phyloP scores from a whole-genome alignment of 2,329 filamentous ascomycete genomes.

The Phialemonium atrogriseum region DNA sequence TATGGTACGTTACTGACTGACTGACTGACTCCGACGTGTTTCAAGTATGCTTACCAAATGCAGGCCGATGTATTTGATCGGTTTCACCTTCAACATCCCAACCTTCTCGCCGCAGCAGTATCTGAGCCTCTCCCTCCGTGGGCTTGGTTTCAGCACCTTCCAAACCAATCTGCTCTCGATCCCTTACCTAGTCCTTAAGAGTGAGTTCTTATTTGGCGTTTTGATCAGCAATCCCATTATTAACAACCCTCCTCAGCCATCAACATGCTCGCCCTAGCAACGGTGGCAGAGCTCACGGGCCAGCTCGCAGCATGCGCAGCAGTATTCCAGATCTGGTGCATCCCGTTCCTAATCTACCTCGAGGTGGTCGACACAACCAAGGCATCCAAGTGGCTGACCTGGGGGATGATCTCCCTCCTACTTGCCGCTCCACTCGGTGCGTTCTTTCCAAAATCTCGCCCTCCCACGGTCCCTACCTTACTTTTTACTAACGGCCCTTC shows the following conservation, averaged over 20 bases:
- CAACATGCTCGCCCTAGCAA: slow-evolving; percentile 26
- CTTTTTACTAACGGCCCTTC: too few relatives aligned
- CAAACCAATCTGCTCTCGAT: slow-evolving; percentile 56
- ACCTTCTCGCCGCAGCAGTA: slow-evolving; percentile 39
- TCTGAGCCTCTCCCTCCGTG: slow-evolving; percentile 49
- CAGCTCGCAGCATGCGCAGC: slow-evolving; percentile 38
- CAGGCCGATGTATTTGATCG: slow-evolving; percentile 44
- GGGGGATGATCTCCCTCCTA: too few relatives aligned
- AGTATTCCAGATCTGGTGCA: slow-evolving; percentile 48
- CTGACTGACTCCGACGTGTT: too few relatives aligned
- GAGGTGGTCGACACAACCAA: slow-evolving; percentile 26
- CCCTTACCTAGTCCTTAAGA: slow-evolving; percentile 32
- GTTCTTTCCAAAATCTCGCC: too few relatives aligned
- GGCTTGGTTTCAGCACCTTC: slow-evolving; percentile 52
- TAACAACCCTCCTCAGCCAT: too few relatives aligned
- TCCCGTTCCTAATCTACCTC: slow-evolving; percentile 49
- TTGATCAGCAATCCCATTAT: too few relatives aligned
- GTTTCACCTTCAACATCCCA: slow-evolving; percentile 46
- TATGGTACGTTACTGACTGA: too few relatives aligned
- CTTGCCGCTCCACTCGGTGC: too few relatives aligned
- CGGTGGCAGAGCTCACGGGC: slow-evolving; percentile 34
- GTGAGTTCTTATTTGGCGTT: too few relatives aligned
- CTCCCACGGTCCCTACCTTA: too few relatives aligned
- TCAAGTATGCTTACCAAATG: too few relatives aligned
- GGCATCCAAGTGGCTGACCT: too few relatives aligned